A percentile compares a stretch with the other conserved stretches of the same genome.
phyloP scores from a whole-genome alignment of 2,329 filamentous ascomycete genomes.

The Volutella citrinella region DNA sequence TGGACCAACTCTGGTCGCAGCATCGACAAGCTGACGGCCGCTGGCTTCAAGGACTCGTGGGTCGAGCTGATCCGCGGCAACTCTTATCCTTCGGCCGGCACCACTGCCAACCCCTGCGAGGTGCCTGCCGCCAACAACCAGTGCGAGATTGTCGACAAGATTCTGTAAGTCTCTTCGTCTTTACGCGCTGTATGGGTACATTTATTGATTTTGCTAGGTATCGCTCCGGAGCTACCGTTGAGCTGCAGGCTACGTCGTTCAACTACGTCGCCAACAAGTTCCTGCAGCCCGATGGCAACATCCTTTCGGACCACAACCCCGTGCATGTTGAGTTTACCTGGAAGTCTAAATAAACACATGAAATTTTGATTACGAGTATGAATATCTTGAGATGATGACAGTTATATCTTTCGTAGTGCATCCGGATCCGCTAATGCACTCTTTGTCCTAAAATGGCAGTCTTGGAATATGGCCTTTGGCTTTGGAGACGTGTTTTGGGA shows the following conservation, averaged over 20 bases:
- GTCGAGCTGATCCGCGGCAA: slow-evolving; percentile 51
- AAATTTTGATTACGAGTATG: too few relatives aligned
- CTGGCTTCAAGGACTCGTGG: slow-evolving; percentile 57
- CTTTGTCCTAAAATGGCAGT: too few relatives aligned
- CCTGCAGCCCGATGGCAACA: slow-evolving; percentile 51
- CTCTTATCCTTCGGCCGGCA: slow-evolving; percentile 41
- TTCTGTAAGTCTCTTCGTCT: slow-evolving; percentile 37
- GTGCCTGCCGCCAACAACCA: slow-evolving; percentile 52
- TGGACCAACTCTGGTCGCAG: slow-evolving; percentile 49
- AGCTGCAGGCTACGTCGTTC: slow-evolving; percentile 46
- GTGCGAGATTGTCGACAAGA: slow-evolving; percentile 68
- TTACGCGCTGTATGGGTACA: background rate
- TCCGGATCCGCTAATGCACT: too few relatives aligned
- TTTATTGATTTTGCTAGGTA: slow-evolving; percentile 31
- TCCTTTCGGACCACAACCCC: slow-evolving; percentile 65
- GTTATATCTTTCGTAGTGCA: too few relatives aligned
- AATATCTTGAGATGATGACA: too few relatives aligned
- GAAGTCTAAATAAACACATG: too few relatives aligned
- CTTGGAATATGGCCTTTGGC: too few relatives aligned
- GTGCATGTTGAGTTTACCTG: slow-evolving; percentile 53
- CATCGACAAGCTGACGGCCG: slow-evolving; percentile 48
- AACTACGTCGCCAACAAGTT: slow-evolving; percentile 56
- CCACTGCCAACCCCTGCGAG: slow-evolving; percentile 42
- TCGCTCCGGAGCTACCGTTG: slow-evolving; percentile 46
- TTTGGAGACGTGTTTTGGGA: too few relatives aligned